A percentile compares a stretch with the other conserved stretches of the same genome.
Conservation (phyloP, 768 basidiomycete genomes). For the Mrakia gelida region DNA sequence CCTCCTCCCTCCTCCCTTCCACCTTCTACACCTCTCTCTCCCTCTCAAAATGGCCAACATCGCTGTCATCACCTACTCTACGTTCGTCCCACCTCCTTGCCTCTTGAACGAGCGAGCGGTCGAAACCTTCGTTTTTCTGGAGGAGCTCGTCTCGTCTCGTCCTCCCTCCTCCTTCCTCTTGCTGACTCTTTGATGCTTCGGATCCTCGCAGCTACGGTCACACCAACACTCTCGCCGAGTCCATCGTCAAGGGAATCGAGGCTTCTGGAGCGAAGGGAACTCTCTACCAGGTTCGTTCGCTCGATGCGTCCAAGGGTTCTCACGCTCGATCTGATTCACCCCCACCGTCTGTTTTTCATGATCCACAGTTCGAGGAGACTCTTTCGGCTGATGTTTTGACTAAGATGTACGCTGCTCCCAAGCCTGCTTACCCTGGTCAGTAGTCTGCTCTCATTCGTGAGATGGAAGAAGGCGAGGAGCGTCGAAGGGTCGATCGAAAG, state of each 20-base stretch:
- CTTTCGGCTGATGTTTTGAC: background rate
- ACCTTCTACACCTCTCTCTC: background rate
- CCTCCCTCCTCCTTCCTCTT: background rate
- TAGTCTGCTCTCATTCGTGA: background rate
- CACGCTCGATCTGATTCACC: background rate
- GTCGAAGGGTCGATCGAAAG: too few species aligned
- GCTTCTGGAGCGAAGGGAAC: background rate
- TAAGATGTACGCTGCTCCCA: conserved; percentile 13
- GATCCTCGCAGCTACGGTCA: background rate
- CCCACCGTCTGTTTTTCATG: background rate
- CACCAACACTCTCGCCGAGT: conserved; percentile 15
- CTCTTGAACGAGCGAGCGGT: too few species aligned
- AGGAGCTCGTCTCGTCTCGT: background rate
- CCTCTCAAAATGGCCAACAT: conserved; percentile 9
- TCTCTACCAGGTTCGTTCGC: background rate
- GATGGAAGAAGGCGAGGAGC: too few species aligned
- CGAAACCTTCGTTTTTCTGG: too few species aligned
- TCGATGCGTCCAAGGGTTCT: background rate
- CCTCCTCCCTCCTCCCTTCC: too few species aligned
- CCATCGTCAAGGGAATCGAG: conserved; percentile 9
- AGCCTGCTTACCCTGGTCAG: conserved; percentile 1
- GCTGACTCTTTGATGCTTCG: background rate
- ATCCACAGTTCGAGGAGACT: background rate
- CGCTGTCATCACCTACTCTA: conserved; percentile 12
- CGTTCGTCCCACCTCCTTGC: background rate